Evolutionary conservation across 2,329 filamentous ascomycete genomes (phyloP).

Genomic region (Exserohilum rostratum): DNA sequence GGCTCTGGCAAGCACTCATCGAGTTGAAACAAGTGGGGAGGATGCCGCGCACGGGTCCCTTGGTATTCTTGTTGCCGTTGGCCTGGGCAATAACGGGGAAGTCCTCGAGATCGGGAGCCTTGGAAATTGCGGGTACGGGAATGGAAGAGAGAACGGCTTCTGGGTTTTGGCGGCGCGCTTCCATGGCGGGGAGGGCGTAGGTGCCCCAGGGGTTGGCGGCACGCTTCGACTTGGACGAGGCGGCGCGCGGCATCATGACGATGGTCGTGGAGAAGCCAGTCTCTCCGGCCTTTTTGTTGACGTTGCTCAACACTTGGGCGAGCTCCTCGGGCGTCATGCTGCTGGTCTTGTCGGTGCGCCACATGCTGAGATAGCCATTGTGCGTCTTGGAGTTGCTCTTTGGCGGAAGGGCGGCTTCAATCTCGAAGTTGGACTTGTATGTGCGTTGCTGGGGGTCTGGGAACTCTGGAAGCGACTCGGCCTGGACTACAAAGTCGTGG

Average conservation of each 20-base stretch:
- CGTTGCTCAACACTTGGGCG: slow-evolving; percentile 15
- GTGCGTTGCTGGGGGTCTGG: slow-evolving; percentile 35
- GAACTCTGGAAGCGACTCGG: slow-evolving; percentile 36
- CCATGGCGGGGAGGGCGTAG: slow-evolving; percentile 38
- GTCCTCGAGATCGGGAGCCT: slow-evolving; percentile 35
- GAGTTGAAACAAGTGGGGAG: slow-evolving; percentile 78
- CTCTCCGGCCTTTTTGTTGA: slow-evolving; percentile 17
- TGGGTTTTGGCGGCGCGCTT: slow-evolving; percentile 37
- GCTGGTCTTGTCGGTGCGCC: slow-evolving; percentile 32
- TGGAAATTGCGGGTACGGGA: slow-evolving; percentile 35
- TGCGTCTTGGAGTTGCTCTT: slow-evolving; percentile 27
- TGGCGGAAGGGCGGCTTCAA: slow-evolving; percentile 26
- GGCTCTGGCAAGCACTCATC: slow-evolving; percentile 68
- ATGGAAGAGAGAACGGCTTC: slow-evolving; percentile 40
- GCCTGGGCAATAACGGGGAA: slow-evolving; percentile 34
- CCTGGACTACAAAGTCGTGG: slow-evolving; percentile 45
- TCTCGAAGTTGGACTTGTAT: slow-evolving; percentile 33
- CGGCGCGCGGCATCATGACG: slow-evolving; percentile 45
- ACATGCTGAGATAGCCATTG: slow-evolving; percentile 40
- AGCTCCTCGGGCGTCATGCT: slow-evolving; percentile 21
- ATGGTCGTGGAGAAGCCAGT: slow-evolving; percentile 42
- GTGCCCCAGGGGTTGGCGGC: slow-evolving; percentile 43
- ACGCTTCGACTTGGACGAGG: slow-evolving; percentile 37
- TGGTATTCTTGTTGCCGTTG: slow-evolving; percentile 15
- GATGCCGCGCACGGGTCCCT: slow-evolving; percentile 54